phyloP scores from a whole-genome alignment of 2,329 filamentous ascomycete genomes.

The Fusarium secorum region DNA sequence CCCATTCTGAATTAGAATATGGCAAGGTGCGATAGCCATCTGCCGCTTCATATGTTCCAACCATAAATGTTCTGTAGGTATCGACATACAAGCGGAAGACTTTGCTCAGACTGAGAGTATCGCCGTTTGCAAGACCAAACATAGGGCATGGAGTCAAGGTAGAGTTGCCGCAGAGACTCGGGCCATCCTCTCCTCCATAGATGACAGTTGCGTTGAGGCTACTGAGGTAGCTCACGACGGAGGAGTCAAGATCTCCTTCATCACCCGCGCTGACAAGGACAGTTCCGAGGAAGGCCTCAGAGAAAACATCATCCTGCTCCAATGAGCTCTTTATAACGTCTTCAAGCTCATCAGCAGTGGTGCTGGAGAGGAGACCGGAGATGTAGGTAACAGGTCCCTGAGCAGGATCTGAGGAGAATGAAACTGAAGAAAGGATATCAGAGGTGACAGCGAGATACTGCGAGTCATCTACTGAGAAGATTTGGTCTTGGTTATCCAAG shows the following conservation, averaged over 20 bases:
- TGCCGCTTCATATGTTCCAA: not conserved
- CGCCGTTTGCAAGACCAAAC: not conserved
- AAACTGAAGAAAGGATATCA: not conserved
- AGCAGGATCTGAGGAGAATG: not conserved
- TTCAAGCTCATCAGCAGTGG: not conserved
- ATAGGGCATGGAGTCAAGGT: not conserved
- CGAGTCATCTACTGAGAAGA: not conserved
- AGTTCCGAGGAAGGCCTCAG: not conserved
- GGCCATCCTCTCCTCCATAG: not conserved
- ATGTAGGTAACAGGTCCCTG: not conserved
- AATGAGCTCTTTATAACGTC: not conserved
- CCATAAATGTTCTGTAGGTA: not conserved
- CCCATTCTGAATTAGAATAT: not conserved
- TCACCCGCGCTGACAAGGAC: not conserved
- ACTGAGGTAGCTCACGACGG: not conserved
- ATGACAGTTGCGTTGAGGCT: not conserved
- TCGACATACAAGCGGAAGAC: not conserved
- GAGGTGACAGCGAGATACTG: not conserved
- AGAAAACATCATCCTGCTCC: not conserved
- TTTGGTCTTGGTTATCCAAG: not conserved
- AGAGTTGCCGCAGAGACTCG: not conserved
- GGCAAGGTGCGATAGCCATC: not conserved
- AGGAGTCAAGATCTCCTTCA: not conserved
- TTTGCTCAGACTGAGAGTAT: not conserved
- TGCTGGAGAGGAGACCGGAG: not conserved